Base-by-base conservation (phyloP, 306 rosid genomes). In the Malus fusca region DNA sequence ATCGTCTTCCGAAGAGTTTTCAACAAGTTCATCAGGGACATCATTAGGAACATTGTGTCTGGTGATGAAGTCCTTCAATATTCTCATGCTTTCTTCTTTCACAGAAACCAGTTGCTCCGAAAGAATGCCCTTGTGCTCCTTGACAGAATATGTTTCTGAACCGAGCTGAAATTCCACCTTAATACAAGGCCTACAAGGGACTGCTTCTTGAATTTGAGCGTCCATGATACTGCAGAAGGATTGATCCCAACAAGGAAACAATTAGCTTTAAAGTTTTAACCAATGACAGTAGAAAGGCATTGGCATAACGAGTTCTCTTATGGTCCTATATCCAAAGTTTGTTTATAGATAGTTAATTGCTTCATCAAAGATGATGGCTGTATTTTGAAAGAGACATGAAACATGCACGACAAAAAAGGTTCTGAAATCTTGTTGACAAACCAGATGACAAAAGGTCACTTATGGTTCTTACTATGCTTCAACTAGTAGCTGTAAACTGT, bases 1-100 rank as follows among this genome's bases (percentile, higher is more conserved):
- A 2, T 87, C 96, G 3, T 91, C 98, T 30, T 84, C 93, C 3
- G 93, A 91, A 65, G 88, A 86, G 58, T 78, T 76, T 80, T 87
- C 98, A 67, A 78, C 80, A n/a, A 82, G 75, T 75, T 91, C 97
- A 59, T 94, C 93, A 1, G 98, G 95, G 25, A 94, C 89, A 33
- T 94, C 96, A 13, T 86, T 88, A 62, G 96, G 93, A 84, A 81
- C 90, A 84, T 90, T 91, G 77, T 94, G 87, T 85, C 62, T 90
- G 75, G 96, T 94, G 71, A 91, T 91, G 89, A 84, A 94, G 37
- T 90, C 95, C 90, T 91, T 89, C 89, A 91, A 77, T 60, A 91
- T 75, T 25, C 65, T 35, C 98, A 91, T 88, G 86, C 93, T 87
- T 71, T 88, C 82, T 77, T 84, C 96, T 81, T 91, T 93, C 79